Base-by-base conservation (phyloP, 306 rosid genomes). In the Trifolium dubium region DNA sequence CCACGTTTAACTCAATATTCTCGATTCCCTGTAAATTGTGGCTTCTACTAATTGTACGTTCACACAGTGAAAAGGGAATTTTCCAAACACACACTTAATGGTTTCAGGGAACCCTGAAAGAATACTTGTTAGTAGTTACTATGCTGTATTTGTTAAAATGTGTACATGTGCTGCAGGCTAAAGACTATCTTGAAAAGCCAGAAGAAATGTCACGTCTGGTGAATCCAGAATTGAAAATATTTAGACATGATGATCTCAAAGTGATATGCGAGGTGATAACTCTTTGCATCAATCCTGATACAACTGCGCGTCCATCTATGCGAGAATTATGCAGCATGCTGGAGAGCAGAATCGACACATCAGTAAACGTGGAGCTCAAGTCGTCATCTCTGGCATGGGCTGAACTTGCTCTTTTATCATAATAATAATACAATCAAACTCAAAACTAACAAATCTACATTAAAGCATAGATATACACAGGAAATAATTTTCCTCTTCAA, bases 331-430 rank as follows among this genome's bases (percentile, higher is more conserved):
- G 89, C 41, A 65, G 71, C 77, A 85, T 86, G 86, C 76, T 95
- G 80, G 98, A 95, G 92, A 84, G 83, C 85, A 77, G 79, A 84
- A 95, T 95, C 4, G 98, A 95, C 88, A 90, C 95, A n/a, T 85
- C 97, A 7, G 75, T 83, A 46, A 86, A 89, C 4, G 35, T 85
- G 37, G 99, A 92, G 71, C 82, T 92, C 68, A 95, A 84, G 84
- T 76, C 97, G 2, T 90, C 99, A 69, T 89, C 96, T 74, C 66
- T 95, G 82, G 99, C 99, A 29, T 95, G 99, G 99, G 99, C 98
- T 39, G 98, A 95, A 67, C 97, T 92, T 81, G 98, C 92, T 34
- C 98, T 95, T 75, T 84, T 82, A 73, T 86, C 99, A 14, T 88
- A 74, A 17, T 88, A 72, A 19, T 85, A 69, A 81, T 53, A 39